Evolutionary conservation across 768 basidiomycete species (phyloP).

Genomic region (Rhizopogon rudus): DNA sequence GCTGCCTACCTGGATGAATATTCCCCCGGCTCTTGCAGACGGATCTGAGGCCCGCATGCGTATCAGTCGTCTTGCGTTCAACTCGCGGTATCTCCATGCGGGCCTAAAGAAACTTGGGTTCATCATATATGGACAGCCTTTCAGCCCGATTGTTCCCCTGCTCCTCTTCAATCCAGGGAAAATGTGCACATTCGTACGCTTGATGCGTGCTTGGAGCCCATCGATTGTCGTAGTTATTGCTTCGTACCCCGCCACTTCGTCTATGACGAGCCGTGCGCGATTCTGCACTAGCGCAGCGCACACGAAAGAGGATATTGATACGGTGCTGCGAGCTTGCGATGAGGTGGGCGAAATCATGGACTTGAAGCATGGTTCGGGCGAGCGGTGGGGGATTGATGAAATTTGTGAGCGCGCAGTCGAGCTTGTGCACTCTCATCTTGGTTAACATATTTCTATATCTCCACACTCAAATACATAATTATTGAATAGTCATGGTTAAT

Average conservation of each 20-base stretch:
- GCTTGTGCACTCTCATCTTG: constrained; percentile 41
- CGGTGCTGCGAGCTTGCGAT: constrained; percentile 79
- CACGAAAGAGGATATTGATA: constrained; percentile 96
- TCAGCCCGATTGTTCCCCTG: constrained; percentile 91
- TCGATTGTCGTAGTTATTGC: constrained; percentile 90
- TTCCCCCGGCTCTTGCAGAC: constrained; percentile 68
- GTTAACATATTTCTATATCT: too few species aligned
- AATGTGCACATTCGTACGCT: constrained; percentile 84
- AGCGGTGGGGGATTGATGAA: constrained; percentile 78
- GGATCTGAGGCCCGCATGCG: constrained; percentile 82
- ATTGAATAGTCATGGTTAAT: too few species aligned
- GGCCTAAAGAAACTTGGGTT: constrained; percentile 90
- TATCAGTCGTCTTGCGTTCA: constrained; percentile 89
- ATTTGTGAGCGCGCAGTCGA: constrained; percentile 71
- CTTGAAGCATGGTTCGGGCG: constrained; percentile 71
- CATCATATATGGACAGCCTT: constrained; percentile 89
- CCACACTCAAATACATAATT: too few species aligned
- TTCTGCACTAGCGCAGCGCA: constrained; percentile 95
- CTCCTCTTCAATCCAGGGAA: constrained; percentile 91
- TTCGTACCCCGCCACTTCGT: constrained; percentile 85
- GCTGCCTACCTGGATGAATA: constrained; percentile 74
- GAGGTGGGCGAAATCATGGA: constrained; percentile 89
- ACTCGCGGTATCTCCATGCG: constrained; percentile 84
- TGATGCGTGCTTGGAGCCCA: constrained; percentile 75
- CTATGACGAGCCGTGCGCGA: constrained; percentile 82